Base-by-base conservation (phyloP, 306 rosid genomes). In the Astragalus membranaceus region DNA sequence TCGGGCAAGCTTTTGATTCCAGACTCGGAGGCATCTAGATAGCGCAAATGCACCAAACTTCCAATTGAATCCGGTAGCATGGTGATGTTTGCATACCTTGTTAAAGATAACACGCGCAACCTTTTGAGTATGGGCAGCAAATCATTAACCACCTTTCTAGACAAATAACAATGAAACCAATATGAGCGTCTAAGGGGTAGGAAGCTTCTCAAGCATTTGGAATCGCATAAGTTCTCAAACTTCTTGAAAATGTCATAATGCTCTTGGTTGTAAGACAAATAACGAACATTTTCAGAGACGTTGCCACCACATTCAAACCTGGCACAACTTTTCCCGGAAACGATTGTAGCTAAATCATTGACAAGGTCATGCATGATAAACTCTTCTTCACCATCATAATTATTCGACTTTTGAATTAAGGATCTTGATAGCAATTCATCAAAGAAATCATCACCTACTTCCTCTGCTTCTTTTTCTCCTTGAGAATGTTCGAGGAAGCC, bases 371-470 rank as follows among this genome's bases (percentile, higher is more conserved):
- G 11, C 43, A 39, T 39, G 43, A 39, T 3, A 39, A 6, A 39
- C 26, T 3, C 3, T 5, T 2, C 37, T 5, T 3, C 41, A 26
- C 30, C 3, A 26, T 1, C 30, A 26, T 26, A 1, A 26, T 2
- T 26, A 9, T 9, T 10, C 0, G 10, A 26, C 2, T 55, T 7
- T 29, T 55, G 62, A 29, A 30, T 0, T 2, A 55, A 30, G 4
- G 62, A 55, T 55, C 41, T 29, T 0, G 41, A 55, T 13, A 44
- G 16, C 8, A 83, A 47, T 7, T 72, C 84, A 37, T 30, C 3
- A 10, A 76, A 67, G 32, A 36, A 72, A 4, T 76, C 67, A 5
- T 54, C 3, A 5, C 77, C 81, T 51, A 59, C 41, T 4, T 29
- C 51, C 57, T 82, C 81, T 46, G 60, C 5, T 10, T 60, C 51